phyloP scores from a whole-genome alignment of 768 basidiomycete genomes.

The Kwoniella bestiolae region DNA sequence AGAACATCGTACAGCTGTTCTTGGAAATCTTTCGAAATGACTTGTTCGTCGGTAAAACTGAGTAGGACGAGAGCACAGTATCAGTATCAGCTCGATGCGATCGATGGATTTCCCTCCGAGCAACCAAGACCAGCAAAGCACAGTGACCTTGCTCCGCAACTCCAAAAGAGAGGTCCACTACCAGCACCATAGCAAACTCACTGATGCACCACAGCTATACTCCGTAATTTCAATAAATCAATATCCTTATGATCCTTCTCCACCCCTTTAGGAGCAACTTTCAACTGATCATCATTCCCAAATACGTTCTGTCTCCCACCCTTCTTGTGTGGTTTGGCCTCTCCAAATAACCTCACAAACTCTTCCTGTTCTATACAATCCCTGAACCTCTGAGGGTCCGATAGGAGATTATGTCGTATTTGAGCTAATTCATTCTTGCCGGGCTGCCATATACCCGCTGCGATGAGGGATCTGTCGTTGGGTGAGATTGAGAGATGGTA shows the following conservation, averaged over 20 bases:
- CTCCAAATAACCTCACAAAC: constrained; percentile 79
- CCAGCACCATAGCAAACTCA: constrained; percentile 56
- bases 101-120: not conserved
- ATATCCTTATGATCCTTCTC: constrained; percentile 86
- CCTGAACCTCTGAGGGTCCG: constrained; percentile 68
- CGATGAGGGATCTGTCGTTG: constrained; percentile 70
- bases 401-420: constrained; percentile 74
- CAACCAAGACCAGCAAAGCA: no score
- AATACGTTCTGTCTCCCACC: constrained; percentile 77
- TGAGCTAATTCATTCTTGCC: constrained; percentile 74
- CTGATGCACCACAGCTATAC: constrained; percentile 71
- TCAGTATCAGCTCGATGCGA: no score
- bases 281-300: constrained; percentile 83
- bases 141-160: not conserved
- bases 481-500: constrained; percentile 66
- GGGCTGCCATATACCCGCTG: constrained; percentile 67
- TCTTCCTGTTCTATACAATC: constrained; percentile 68
- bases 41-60: constrained; percentile 77
- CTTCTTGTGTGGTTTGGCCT: constrained; percentile 63
- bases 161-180: not conserved
- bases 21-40: constrained; percentile 69
- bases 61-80: not conserved
- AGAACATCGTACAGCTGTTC: constrained; percentile 66
- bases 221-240: constrained; percentile 82
- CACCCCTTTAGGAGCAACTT: constrained; percentile 87